A percentile compares a stretch with the other conserved stretches of the same genome.
phyloP scores from a whole-genome alignment of 2,329 filamentous ascomycete species.

The Elsinoe necatrix region DNA sequence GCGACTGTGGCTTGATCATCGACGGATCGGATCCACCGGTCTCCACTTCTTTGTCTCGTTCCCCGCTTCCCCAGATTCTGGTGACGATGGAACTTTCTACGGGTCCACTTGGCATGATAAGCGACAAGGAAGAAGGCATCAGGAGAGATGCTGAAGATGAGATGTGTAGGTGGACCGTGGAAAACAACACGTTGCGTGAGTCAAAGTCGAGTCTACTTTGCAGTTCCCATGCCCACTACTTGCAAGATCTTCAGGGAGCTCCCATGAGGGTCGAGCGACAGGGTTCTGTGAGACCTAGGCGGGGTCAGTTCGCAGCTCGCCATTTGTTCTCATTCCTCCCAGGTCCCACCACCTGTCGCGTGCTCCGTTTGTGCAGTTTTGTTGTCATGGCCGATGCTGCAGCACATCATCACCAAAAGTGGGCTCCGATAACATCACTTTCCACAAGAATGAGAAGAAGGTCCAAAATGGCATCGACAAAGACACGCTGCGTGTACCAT shows the following conservation, averaged over 20 bases:
- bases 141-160: not conserved
- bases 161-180: not conserved
- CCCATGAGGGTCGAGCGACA: not conserved
- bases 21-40: not conserved
- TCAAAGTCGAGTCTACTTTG: not conserved
- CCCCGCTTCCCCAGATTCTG: not conserved
- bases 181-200: not conserved
- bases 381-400: not conserved
- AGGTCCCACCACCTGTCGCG: conserved; percentile 7
- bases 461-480: not conserved
- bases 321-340: conserved; percentile 1
- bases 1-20: not conserved
- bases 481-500: not conserved
- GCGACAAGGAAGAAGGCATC: not conserved
- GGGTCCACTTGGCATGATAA: not conserved
- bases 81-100: conserved; percentile 5
- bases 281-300: not conserved
- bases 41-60: not conserved
- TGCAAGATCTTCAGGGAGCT: not conserved
- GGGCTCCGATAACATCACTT: not conserved
- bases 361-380: not conserved
- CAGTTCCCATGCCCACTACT: not conserved
- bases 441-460: not conserved
- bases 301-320: not conserved
- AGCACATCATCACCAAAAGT: conserved; percentile 6